Evolutionary conservation across 2,329 filamentous ascomycete genomes (phyloP).

Genomic region (Teratosphaeria nubilosa): DNA sequence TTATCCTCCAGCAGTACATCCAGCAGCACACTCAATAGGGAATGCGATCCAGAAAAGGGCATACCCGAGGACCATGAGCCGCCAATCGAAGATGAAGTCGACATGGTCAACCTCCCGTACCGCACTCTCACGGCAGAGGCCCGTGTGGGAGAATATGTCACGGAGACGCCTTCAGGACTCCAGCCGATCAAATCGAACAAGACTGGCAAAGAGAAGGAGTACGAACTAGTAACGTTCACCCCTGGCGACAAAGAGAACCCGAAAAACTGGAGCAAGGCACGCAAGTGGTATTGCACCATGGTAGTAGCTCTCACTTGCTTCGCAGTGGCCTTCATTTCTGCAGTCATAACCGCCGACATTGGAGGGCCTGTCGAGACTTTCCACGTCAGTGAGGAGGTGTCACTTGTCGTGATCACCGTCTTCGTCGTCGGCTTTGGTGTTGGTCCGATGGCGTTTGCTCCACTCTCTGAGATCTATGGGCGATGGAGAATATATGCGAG

Average conservation of each 20-base stretch:
- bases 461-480: conserved; percentile 50
- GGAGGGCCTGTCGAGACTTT: conserved; percentile 54
- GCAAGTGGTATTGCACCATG: conserved; percentile 51
- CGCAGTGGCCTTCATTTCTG: conserved; percentile 45
- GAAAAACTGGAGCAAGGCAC: conserved; percentile 20
- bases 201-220: conserved; percentile 21
- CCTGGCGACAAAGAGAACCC: conserved; percentile 36
- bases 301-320: conserved; percentile 55
- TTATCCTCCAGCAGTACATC: neutral
- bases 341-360: conserved; percentile 70
- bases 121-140: conserved; percentile 10
- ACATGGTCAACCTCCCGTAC: conserved; percentile 12
- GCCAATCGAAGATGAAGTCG: conserved; percentile 1
- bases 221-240: conserved; percentile 60
- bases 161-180: conserved; percentile 8
- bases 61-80: neutral
- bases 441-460: conserved; percentile 34
- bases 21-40: neutral
- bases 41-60: neutral
- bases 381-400: conserved; percentile 59
- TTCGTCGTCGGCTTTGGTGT: conserved; percentile 24
- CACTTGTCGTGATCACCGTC: conserved; percentile 52
- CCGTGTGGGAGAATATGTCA: conserved; percentile 9
- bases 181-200: conserved; percentile 5
- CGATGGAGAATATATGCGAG: conserved; percentile 41